Evolutionary conservation across 2,329 filamentous ascomycete species (phyloP), one percentile per base, ranked within the genome.

Genomic region (Calonectria hawksworthii): DNA sequence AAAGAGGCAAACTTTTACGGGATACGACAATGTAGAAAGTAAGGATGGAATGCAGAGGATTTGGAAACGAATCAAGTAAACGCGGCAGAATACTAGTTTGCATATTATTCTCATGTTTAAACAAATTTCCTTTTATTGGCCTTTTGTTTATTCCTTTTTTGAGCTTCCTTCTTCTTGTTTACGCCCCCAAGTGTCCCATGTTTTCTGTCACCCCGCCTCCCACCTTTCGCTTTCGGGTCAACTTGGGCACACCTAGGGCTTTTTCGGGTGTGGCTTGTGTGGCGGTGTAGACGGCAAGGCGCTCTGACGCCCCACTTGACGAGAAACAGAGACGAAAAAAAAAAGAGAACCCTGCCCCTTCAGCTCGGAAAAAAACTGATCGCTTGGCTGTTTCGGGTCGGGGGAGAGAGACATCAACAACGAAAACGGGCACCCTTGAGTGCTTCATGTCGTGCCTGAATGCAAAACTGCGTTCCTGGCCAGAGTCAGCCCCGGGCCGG

Each of bases 401-500:
- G 44, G 68, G 56, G 28, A 54, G 44, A 54, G 59, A 70, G 56
- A 54, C 30, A 44, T 14, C 51, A 18, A 10, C n/a, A 26, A 63
- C 30, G 36, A 64, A 52, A 70, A 65, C 21, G 41, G 54, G 56
- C 36, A 36, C 51, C 59, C 56, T 70, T 52, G 68, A 44, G 21
- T 38, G 32, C 32, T 52, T 51, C 56, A 28, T 52, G 56, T 10
- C n/a, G 41, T 54, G 32, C 44, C 50, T 59, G 66, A 34, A 38
- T 52, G 56, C 59, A 44, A 65, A 32, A 36, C n/a, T 44, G 32
- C 52, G 41, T 73, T 52, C 72, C 72, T 70, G 67, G 23, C 51
- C 61, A 56, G 26, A 65, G 70, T 61, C 51, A 69, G 34, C 50
- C 50, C 71, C 72, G 72, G 72, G 41, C 72, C 72, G 72, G 72